Evolutionary conservation across 495 filamentous ascomycete genomes (phyloP).

Genomic region (Neurospora sp.): DNA sequence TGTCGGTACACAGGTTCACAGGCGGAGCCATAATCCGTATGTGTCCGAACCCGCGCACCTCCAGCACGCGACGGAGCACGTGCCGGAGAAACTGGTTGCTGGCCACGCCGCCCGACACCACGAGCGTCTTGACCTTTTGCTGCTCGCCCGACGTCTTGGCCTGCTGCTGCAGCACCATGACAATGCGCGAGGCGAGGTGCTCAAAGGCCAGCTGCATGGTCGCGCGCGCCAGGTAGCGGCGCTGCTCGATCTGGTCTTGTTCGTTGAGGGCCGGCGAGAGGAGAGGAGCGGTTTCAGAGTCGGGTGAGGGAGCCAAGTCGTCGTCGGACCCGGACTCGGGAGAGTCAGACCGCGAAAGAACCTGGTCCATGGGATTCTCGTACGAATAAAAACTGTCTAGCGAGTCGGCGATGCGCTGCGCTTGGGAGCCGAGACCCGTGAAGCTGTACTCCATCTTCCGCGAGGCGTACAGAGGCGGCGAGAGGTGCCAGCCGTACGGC

Average conservation of each 20-base stretch:
- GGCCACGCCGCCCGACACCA: conserved; percentile 85
- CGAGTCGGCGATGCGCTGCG: conserved; percentile 13
- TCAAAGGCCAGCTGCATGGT: conserved; percentile 78
- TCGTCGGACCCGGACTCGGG: conserved; percentile 1
- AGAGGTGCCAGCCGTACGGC: conserved; percentile 21
- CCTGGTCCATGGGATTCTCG: not conserved
- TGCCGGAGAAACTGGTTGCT: conserved; percentile 65
- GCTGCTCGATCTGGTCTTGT: conserved; percentile 31
- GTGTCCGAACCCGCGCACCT: conserved; percentile 49
- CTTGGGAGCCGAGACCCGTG: conserved; percentile 24
- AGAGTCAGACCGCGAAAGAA: not conserved
- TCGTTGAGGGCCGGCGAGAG: not conserved
- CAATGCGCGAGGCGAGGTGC: conserved; percentile 63
- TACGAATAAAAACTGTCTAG: not conserved
- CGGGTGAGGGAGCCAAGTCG: conserved; percentile 9
- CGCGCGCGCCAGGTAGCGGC: conserved; percentile 54
- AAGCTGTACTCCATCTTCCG: conserved; percentile 29
- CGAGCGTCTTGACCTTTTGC: conserved; percentile 45
- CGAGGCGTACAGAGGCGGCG: conserved; percentile 19
- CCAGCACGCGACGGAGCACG: conserved; percentile 52
- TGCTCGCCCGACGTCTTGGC: not conserved
- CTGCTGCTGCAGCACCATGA: conserved; percentile 47
- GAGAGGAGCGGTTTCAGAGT: not conserved
- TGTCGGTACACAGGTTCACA: conserved; percentile 71
- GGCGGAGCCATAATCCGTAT: conserved; percentile 68